Evolutionary conservation across 2,329 filamentous ascomycete species (phyloP), one percentile per base, ranked within the genome.

Genomic region (Colletotrichum camelliae): DNA sequence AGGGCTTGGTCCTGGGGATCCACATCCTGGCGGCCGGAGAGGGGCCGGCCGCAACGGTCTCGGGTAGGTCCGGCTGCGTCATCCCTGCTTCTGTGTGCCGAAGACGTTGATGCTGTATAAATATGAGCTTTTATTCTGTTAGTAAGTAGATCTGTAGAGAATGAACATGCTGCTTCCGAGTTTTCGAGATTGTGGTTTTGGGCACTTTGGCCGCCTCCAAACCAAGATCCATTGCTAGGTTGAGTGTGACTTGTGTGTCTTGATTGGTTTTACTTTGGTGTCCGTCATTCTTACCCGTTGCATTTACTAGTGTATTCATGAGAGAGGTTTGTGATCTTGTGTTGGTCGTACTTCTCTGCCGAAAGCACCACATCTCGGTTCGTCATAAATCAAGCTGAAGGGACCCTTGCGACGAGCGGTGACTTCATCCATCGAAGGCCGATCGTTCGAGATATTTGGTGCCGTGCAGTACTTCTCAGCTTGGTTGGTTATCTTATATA

Each of bases 401-500:
- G 18, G 0, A 5, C n/a, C 43, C 7, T 13, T 52, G 10, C 43
- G 43, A 52, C n/a, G n/a, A 21, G 43, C 43, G 43, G 0, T 2
- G n/a, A 52, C 18, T 52, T 52, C 43, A 21, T 7, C 18, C 18
- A n/a, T 2, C 18, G n/a, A 9, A 48, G 3, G 5, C n/a, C 39
- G 0, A 4, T 5, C 1, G 12, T 48, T 10, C 10, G 43, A 7
- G 43, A 13, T 21, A 21, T 21, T 48, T 21, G 43, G 43, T 4
- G 43, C n/a, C 12, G n/a, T 21, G 43, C n/a, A 13, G n/a, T 21
- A 21, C 43, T 52, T 1, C 10, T 52, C 43, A 21, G n/a, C n/a
- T 13, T 21, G n/a, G 3, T 0, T 52, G n/a, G 3, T 0, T 52
- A 7, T 1, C 2, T 52, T 21, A 13, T 52, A 21, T 16, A 39